Conservation (phyloP, 345 rosid genomes). For the Euclidium syriacum region DNA sequence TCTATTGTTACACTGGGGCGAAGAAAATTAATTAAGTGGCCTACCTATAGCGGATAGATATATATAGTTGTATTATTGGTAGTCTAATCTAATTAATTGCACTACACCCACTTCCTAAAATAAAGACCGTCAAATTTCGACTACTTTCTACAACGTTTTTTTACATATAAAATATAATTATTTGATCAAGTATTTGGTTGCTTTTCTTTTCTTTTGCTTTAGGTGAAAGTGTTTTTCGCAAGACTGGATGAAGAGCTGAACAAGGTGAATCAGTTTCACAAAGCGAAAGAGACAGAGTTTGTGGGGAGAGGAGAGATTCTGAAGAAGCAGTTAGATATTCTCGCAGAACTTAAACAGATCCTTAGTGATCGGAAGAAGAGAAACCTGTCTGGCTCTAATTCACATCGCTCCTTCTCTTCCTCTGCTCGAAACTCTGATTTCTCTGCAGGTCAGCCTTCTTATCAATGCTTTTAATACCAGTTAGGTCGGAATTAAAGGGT, state of each 20-base stretch:
- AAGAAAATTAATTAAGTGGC: not conserved
- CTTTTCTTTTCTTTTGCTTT: not conserved
- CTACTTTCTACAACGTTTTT: not conserved
- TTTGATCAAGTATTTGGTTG: not conserved
- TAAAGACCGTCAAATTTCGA: not conserved
- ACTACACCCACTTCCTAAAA: constrained; percentile 12
- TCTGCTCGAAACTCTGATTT: constrained; percentile 50
- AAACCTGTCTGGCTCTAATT: constrained; percentile 22
- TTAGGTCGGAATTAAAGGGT: constrained; percentile 16
- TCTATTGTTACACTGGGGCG: not conserved
- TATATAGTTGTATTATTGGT: constrained; percentile 15
- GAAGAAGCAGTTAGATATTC: constrained; percentile 61
- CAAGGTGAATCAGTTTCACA: constrained; percentile 85
- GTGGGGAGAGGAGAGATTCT: constrained; percentile 73
- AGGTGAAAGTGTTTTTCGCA: constrained; percentile 73
- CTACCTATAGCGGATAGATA: not conserved
- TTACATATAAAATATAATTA: not conserved
- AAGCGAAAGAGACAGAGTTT: constrained; percentile 65
- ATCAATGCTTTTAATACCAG: constrained; percentile 5
- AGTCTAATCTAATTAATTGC: not conserved
- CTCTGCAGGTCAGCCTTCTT: constrained; percentile 46
- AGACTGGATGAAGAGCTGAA: constrained; percentile 68
- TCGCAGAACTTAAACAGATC: constrained; percentile 57
- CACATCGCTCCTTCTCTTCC: constrained; percentile 41
- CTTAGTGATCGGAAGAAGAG: constrained; percentile 49